Conservation (phyloP, 768 basidiomycete genomes). For the Pleurotus giganteus region DNA sequence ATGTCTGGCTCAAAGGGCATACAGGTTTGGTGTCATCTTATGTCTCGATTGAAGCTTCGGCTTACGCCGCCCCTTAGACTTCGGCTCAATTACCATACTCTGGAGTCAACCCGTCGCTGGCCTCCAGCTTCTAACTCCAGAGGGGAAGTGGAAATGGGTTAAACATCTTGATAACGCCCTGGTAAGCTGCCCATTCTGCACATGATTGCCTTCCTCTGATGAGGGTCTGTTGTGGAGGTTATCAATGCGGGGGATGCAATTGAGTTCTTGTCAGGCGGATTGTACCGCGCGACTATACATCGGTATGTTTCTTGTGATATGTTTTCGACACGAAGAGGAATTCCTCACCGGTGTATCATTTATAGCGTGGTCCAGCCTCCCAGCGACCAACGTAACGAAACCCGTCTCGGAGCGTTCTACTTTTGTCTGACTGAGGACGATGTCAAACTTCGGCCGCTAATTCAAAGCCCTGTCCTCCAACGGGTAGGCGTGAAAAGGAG, state of each 20-base stretch:
- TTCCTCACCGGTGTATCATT: too few relatives aligned
- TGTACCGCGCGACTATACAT: slow-evolving; percentile 58
- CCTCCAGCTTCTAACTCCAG: slow-evolving; percentile 51
- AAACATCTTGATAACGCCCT: slow-evolving; percentile 57
- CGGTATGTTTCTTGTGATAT: slow-evolving; percentile 17
- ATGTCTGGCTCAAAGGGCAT: slow-evolving; percentile 64
- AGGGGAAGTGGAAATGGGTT: slow-evolving; percentile 57
- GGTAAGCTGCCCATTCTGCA: slow-evolving; percentile 29
- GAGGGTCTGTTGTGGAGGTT: slow-evolving; percentile 31
- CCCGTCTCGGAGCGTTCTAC: slow-evolving; percentile 59
- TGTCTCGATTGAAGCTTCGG: too few relatives aligned
- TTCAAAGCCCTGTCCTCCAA: slow-evolving; percentile 48
- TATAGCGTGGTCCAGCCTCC: slow-evolving; percentile 57
- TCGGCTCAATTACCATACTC: slow-evolving; percentile 53
- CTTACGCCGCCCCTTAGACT: slow-evolving; percentile 29
- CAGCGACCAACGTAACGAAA: slow-evolving; percentile 43
- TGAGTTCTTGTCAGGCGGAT: slow-evolving; percentile 61
- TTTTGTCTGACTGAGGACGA: slow-evolving; percentile 53
- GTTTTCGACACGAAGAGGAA: not conserved
- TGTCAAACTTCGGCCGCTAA: slow-evolving; percentile 41
- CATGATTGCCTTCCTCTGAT: not conserved
- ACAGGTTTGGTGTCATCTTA: slow-evolving; percentile 33
- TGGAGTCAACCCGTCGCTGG: slow-evolving; percentile 62
- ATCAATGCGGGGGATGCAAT: slow-evolving; percentile 61
- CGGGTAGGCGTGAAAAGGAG: slow-evolving; percentile 36